These are phyloP conservation scores for Fonsecaea erecta DNA, from an alignment of 2,329 filamentous ascomycete species.

Conservation along the genomic window DNA sequence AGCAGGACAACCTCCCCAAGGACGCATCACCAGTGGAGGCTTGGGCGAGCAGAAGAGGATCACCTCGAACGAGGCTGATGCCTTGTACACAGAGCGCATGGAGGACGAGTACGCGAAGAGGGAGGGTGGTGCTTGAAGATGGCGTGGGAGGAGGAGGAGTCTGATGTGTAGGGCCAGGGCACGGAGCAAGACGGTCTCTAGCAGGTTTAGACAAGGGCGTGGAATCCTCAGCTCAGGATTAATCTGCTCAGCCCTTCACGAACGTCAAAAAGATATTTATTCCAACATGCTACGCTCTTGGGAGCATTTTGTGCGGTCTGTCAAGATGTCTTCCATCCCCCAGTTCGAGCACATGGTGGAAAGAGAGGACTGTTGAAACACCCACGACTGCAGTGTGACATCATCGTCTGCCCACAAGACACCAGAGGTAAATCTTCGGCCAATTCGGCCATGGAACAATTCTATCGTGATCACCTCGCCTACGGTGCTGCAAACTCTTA, in stretches of 20 bases:
- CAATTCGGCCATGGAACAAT: not conserved
- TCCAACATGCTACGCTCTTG: not conserved
- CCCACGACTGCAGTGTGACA: not conserved
- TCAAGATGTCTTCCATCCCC: not conserved
- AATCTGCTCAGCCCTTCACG: not conserved
- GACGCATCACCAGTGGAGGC: slow-evolving; percentile 23
- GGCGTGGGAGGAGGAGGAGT: not conserved
- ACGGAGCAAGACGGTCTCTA: not conserved
- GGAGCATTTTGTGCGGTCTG: not conserved
- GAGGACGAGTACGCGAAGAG: slow-evolving; percentile 55
- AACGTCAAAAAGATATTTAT: not conserved
- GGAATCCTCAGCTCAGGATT: not conserved
- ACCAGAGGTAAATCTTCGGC: slow-evolving; percentile 6
- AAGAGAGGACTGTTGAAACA: not conserved
- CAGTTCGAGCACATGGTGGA: not conserved
- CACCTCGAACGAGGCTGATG: slow-evolving; percentile 48
- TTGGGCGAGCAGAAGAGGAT: slow-evolving; percentile 29
- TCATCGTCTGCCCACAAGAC: not conserved
- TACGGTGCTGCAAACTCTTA: not conserved
- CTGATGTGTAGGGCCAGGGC: not conserved
- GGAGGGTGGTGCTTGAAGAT: slow-evolving; percentile 39
- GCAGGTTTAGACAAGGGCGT: not conserved
- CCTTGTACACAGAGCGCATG: slow-evolving; percentile 52
- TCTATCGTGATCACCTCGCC: not conserved
- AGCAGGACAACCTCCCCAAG: slow-evolving; percentile 32